Evolutionary conservation across 768 basidiomycete genomes (phyloP).

Genomic region (Russula ochroleuca): DNA sequence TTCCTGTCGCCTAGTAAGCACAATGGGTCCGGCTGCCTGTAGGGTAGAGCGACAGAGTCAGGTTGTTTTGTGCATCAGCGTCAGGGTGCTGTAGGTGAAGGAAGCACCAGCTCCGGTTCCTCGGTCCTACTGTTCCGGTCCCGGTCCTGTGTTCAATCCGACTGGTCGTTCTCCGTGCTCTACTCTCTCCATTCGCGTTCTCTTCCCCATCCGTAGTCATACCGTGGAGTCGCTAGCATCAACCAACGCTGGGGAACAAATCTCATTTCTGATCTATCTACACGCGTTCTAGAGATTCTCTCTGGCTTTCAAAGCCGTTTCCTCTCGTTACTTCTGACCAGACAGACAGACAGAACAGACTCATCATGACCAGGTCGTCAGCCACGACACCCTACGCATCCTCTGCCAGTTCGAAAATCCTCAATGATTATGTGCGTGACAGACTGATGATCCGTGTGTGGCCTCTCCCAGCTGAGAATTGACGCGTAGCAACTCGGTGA

Average conservation of each 20-base stretch:
- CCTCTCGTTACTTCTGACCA: neutral
- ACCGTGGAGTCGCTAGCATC: neutral
- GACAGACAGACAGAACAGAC: neutral
- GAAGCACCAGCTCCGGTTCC: neutral
- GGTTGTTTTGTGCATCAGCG: neutral
- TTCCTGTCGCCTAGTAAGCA: neutral
- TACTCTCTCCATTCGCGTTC: neutral
- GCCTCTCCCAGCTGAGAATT: neutral
- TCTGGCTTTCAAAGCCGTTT: neutral
- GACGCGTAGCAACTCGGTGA: conserved; percentile 83
- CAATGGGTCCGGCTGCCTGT: neutral
- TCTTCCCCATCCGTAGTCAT: neutral
- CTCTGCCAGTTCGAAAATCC: conserved; percentile 19
- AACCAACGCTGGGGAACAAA: neutral
- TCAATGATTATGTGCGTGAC: conserved; percentile 27
- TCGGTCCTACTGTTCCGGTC: neutral
- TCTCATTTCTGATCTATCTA: neutral
- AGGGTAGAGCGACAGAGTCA: neutral
- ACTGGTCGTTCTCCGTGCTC: neutral
- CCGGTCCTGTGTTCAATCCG: neutral
- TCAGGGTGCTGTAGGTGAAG: neutral
- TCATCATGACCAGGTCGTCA: conserved; percentile 18
- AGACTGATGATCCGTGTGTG: too few relatives aligned
- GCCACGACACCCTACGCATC: conserved; percentile 19
- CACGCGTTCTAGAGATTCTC: neutral